phyloP scores from a whole-genome alignment of 2,329 filamentous ascomycete species.

The Hymenotorrendiella dingleyae region DNA sequence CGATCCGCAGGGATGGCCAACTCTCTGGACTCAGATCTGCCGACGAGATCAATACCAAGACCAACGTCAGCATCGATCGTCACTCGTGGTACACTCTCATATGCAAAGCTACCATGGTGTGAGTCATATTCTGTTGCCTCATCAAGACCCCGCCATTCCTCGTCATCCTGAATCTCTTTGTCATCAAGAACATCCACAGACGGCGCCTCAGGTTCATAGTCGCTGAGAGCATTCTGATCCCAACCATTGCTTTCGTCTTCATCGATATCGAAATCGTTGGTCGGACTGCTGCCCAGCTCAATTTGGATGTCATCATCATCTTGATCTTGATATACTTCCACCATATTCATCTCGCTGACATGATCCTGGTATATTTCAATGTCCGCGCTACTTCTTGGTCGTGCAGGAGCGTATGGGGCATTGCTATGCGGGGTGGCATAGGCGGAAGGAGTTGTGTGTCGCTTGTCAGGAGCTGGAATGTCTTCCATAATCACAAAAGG shows the following conservation, averaged over 20 bases:
- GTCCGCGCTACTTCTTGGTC: conserved; percentile 8
- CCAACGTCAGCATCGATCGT: too few relatives aligned
- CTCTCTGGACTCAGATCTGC: background rate
- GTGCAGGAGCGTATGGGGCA: conserved; percentile 35
- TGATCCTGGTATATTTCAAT: conserved; percentile 17
- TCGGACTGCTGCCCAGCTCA: conserved; percentile 15
- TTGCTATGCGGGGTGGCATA: conserved; percentile 73
- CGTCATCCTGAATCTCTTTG: conserved; percentile 11
- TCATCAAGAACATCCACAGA: background rate
- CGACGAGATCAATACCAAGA: background rate
- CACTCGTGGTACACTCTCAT: background rate
- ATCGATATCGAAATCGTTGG: conserved; percentile 23
- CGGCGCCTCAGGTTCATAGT: conserved; percentile 15
- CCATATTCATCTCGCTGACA: too few relatives aligned
- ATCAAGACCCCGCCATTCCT: conserved; percentile 27
- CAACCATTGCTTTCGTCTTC: conserved; percentile 25
- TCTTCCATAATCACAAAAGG: conserved; percentile 25
- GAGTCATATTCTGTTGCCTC: conserved; percentile 23
- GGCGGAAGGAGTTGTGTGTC: conserved; percentile 54
- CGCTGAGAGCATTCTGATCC: conserved; percentile 18
- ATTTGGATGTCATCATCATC: conserved; percentile 16
- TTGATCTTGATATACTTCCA: too few relatives aligned
- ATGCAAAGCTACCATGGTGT: background rate
- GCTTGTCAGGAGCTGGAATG: conserved; percentile 22
- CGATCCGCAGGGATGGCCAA: conserved; percentile 23